Evolutionary conservation across 1,284 basidiomycete genomes (phyloP), one percentile per base, ranked within the genome.

Genomic region (Vanrija pseudolonga): DNA sequence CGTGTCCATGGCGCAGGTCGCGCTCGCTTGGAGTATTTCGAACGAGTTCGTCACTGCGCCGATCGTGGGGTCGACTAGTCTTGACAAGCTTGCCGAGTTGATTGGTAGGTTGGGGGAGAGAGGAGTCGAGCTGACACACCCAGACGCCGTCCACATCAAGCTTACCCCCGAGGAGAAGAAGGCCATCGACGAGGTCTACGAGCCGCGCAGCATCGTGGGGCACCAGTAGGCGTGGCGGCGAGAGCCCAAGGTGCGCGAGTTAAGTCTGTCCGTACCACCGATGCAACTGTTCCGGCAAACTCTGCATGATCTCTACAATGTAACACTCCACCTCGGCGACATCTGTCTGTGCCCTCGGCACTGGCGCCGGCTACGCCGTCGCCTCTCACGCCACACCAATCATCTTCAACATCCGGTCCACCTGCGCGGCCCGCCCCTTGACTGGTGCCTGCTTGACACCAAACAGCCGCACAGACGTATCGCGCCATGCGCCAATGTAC

Each of bases 391-490:
- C 70, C 2, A 74, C 69, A 8, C 72, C 72, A 45, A 72, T 66
- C 64, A 67, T 67, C 65, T 73, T 75, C 59, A 75, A 60, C 32
- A 75, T 64, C 24, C 70, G 64, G 19, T 68, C 70, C 3, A 73
- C 70, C 50, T 72, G 71, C 23, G 66, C 68, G 3, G 57, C 55
- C n/a, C 71, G 44, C 2, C 62, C 63, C 52, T 61, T 64, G 11
- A 57, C 63, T 23, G 70, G 70, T 23, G 88, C 83, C 65, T 92
- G 90, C 71, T 91, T 92, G 55, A 95, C 88, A 50, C 89, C 84
- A 78, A 95, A 95, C 47, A 95, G 76, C 23, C 88, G 84, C 18
- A 94, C 89, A 43, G 84, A 86, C 11, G 91, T 93, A 42, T 84
- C 84, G 62, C 88, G 88, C 90, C 90, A 94, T 38, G 91, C 84